phyloP scores from a whole-genome alignment of 768 basidiomycete genomes.

The Kwoniella botswanensis region DNA sequence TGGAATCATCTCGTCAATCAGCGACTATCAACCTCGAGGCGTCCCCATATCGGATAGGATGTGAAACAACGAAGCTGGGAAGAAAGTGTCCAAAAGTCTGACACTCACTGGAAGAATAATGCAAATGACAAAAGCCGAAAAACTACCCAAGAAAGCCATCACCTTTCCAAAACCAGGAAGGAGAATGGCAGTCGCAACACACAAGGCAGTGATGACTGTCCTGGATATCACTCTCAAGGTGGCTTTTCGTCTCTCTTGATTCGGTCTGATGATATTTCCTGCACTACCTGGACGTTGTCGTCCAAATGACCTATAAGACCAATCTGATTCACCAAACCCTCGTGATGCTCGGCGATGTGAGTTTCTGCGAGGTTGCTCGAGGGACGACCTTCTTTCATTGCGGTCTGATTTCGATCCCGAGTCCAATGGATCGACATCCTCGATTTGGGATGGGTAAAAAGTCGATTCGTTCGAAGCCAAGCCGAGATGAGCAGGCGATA shows the following conservation, averaged over 20 bases:
- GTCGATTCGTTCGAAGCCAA: not conserved
- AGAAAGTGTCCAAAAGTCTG: too few species aligned
- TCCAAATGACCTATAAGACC: not conserved
- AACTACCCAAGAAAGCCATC: constrained; percentile 92
- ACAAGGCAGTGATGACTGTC: constrained; percentile 65
- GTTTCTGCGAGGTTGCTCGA: not conserved
- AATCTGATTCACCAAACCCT: constrained; percentile 7
- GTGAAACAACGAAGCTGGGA: not conserved
- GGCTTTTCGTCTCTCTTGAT: constrained; percentile 32
- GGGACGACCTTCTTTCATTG: not conserved
- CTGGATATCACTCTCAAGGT: constrained; percentile 63
- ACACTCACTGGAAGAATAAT: constrained; percentile 73
- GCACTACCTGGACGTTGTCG: not conserved
- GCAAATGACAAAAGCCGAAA: constrained; percentile 76
- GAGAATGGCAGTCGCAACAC: constrained; percentile 72
- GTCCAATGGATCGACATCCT: constrained; percentile 5
- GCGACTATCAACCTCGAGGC: not conserved
- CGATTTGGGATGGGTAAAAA: not conserved
- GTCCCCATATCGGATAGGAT: not conserved
- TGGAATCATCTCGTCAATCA: not conserved
- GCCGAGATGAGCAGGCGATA: constrained; percentile 49
- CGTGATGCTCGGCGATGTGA: not conserved
- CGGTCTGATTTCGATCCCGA: constrained; percentile 15
- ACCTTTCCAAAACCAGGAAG: constrained; percentile 74
- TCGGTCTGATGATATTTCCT: not conserved